Evolutionary conservation across 1,284 basidiomycete species (phyloP).

Genomic region (Tranzscheliella williamsii): DNA sequence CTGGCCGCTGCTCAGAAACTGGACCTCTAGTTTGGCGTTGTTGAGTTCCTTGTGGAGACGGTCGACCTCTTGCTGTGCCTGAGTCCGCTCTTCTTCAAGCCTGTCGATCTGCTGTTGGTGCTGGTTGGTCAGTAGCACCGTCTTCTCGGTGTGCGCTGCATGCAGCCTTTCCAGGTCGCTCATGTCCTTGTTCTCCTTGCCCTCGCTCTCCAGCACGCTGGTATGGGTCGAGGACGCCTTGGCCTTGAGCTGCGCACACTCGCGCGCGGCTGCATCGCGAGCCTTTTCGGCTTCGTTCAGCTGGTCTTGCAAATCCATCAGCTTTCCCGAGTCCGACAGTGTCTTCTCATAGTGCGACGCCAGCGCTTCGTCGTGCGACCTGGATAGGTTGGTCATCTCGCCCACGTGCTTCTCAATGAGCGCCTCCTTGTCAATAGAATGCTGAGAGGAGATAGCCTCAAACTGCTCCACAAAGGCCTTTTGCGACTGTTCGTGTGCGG

Average conservation of each 20-base stretch:
- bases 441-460: conserved; percentile 18
- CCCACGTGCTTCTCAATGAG: conserved; percentile 35
- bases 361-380: conserved; percentile 23
- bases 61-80: conserved; percentile 20
- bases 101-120: conserved; percentile 29
- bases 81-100: conserved; percentile 10
- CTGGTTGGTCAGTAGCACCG: conserved; percentile 17
- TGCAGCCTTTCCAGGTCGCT: conserved; percentile 40
- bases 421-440: conserved; percentile 22
- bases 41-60: conserved; percentile 17
- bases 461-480: conserved; percentile 40
- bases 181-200: conserved; percentile 27
- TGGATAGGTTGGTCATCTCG: conserved; percentile 18
- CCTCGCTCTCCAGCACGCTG: conserved; percentile 3
- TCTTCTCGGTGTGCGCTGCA: conserved; percentile 39
- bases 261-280: conserved; percentile 20
- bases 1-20: conserved; percentile 21
- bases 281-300: conserved; percentile 38
- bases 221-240: conserved; percentile 8
- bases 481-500: conserved; percentile 34
- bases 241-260: conserved; percentile 20
- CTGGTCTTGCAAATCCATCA: conserved; percentile 43
- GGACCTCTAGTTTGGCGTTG: conserved; percentile 38
- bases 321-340: conserved; percentile 22
- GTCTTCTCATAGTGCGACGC: conserved; percentile 23